Evolutionary conservation across 2,329 filamentous ascomycete genomes (phyloP).

Genomic region (Geosmithia flava): DNA sequence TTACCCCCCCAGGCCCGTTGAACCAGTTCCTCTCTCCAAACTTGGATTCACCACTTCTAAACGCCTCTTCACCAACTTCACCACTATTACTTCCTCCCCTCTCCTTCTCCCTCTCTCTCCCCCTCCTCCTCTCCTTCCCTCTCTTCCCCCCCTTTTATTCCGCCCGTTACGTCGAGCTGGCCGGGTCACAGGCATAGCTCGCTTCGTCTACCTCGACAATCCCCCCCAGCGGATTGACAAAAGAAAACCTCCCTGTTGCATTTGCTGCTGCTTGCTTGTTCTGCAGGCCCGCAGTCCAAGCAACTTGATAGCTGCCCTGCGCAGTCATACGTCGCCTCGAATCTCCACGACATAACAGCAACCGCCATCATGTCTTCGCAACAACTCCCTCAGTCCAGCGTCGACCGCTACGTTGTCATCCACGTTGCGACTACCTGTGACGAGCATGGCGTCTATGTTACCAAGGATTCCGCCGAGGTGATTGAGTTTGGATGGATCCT

Average conservation of each 20-base stretch:
- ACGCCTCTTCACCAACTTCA: slow-evolving; percentile 1
- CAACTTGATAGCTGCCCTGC: not conserved
- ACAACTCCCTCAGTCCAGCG: slow-evolving; percentile 46
- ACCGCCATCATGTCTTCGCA: slow-evolving; percentile 21
- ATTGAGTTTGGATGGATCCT: slow-evolving; percentile 99
- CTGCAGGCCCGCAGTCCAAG: not conserved
- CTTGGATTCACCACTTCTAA: not conserved
- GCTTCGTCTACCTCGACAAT: slow-evolving; percentile 8
- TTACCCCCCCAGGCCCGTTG: not conserved
- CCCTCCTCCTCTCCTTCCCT: not conserved
- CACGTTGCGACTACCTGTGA: slow-evolving; percentile 98
- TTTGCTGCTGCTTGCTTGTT: slow-evolving; percentile 1
- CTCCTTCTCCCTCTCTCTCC: not conserved
- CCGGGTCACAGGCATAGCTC: slow-evolving; percentile 23
- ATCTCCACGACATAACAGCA: slow-evolving; percentile 4
- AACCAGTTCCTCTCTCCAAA: not conserved
- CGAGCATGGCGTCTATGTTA: slow-evolving; percentile 98
- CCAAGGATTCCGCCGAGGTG: slow-evolving; percentile 97
- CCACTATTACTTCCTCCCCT: not conserved
- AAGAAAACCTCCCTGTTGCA: slow-evolving; percentile 1
- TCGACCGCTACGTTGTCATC: slow-evolving; percentile 96
- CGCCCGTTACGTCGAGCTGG: slow-evolving; percentile 12
- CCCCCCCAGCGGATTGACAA: slow-evolving; percentile 2
- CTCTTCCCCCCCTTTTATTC: not conserved
- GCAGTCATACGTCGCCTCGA: not conserved